Base-by-base conservation (phyloP, 768 basidiomycete species). In the Pisolithus orientalis region DNA sequence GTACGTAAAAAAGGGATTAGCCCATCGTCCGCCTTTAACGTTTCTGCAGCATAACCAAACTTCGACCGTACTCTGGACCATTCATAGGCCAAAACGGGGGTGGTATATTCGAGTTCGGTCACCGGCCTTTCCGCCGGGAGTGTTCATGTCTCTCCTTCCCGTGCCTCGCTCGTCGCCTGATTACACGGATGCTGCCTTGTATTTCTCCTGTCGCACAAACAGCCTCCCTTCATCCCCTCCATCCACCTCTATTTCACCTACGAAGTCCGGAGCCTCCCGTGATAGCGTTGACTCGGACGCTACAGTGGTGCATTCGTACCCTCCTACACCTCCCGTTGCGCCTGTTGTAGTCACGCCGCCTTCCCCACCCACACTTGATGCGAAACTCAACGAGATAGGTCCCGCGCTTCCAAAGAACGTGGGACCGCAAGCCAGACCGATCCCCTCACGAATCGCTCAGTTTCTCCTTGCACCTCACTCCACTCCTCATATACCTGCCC, bases 41-140 rank as follows among this genome's bases (percentile, higher is more conserved):
- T 16, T 17, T 10, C 31, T 32, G 4, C 53, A 85, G 86, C 85
- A 90, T 52, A 85, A 85, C 39, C 75, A 79, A n/a, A 82, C 79
- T 4, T 80, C 78, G 24, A 76, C 77, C 0, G 65, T 88, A 2
- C 75, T 78, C 51, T 92, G 90, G 90, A 80, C 80, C 9, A 80
- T 90, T 27, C 90, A 90, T 63, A 80, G 83, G 5, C 90, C 90
- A 1, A 80, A 82, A 52, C 80, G 85, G 28, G 90, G 90, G 43
- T 92, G 90, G 90, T 92, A 91, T 66, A 82, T 92, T 53, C 85
- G 85, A 39, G 70, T 92, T 25, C 79, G 85, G 34, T 72, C 86
- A 2, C 89, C 90, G 0, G 59, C 74, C 4, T 90, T 90, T 56
- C 84, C 87, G 0, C 83, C 80, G 11, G 70, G 78, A 3, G 72